Evolutionary conservation across 2,329 filamentous ascomycete species (phyloP).

Genomic region (Purpureocillium takamizusanense): DNA sequence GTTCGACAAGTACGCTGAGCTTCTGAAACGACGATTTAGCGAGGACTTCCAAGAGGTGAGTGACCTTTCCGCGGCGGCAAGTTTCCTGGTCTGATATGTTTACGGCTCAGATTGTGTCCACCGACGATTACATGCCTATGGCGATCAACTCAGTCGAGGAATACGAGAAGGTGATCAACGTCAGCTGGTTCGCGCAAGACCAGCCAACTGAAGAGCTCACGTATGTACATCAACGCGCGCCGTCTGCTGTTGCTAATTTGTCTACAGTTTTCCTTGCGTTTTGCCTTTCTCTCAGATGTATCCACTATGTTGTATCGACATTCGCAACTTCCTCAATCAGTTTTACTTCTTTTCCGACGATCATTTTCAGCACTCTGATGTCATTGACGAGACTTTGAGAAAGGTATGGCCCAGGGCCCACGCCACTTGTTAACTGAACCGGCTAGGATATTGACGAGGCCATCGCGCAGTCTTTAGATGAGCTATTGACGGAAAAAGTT

Average conservation of each 20-base stretch:
- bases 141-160: conserved; percentile 83
- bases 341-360: conserved; percentile 98
- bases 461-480: conserved; percentile 65
- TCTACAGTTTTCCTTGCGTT: conserved; percentile 75
- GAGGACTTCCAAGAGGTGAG: conserved; percentile 86
- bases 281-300: conserved; percentile 99
- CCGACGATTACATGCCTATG: conserved; percentile 99
- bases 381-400: conserved; percentile 86
- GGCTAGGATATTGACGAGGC: neutral
- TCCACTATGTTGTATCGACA: conserved; percentile 94
- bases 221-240: conserved; percentile 35
- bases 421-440: neutral
- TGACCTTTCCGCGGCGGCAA: neutral
- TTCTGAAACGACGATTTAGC: conserved; percentile 85
- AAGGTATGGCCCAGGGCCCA: conserved; percentile 39
- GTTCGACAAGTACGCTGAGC: conserved; percentile 88
- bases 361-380: conserved; percentile 80
- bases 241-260: neutral
- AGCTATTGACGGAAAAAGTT: conserved; percentile 86
- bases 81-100: neutral
- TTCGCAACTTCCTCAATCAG: conserved; percentile 93
- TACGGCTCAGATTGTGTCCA: conserved; percentile 55
- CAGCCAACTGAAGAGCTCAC: conserved; percentile 65
- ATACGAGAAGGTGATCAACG: conserved; percentile 90
- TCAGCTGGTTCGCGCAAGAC: conserved; percentile 91